Percentiles rank a stretch among this genome's conserved stretches.
These are phyloP conservation scores for Hanseniaspora meyeri DNA, from an alignment of 805 yeast genomes.

Conservation along the genomic window DNA sequence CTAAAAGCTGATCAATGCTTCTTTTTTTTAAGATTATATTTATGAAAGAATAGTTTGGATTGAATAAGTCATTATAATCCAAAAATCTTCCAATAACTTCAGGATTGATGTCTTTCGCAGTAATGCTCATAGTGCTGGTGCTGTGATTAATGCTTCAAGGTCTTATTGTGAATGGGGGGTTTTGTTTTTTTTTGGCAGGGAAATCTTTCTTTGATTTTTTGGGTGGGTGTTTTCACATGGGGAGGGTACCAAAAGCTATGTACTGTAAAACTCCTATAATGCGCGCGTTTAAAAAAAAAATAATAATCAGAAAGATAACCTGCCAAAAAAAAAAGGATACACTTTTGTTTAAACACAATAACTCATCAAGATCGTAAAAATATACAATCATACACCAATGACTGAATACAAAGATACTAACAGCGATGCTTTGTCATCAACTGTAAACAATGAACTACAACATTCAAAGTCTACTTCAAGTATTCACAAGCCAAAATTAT, in stretches of 20 bases:
- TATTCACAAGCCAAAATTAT: constrained; percentile 6
- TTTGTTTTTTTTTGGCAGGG: not conserved
- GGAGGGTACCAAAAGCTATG: not conserved
- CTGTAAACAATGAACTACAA: not conserved
- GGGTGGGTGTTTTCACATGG: not conserved
- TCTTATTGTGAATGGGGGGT: not conserved
- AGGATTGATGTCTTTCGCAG: not conserved
- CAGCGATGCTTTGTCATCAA: not conserved
- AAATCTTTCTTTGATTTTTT: not conserved
- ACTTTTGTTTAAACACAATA: not conserved
- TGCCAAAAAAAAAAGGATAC: too few species aligned
- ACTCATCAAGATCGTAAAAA: not conserved
- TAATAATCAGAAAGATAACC: too few species aligned
- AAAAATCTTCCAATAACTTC: not conserved
- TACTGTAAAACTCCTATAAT: not conserved
- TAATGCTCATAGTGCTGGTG: not conserved
- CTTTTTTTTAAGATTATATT: not conserved
- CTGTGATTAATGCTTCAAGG: not conserved
- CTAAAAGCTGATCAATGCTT: not conserved
- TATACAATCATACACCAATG: not conserved
- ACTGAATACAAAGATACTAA: not conserved
- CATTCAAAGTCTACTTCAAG: not conserved
- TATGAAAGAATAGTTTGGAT: not conserved
- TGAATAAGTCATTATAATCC: not conserved
- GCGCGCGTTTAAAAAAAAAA: not conserved